Percentiles rank a stretch among this genome's conserved stretches.
Conservation (phyloP, 169 alveolate genomes). For the Plasmodium cynomolgi region DNA sequence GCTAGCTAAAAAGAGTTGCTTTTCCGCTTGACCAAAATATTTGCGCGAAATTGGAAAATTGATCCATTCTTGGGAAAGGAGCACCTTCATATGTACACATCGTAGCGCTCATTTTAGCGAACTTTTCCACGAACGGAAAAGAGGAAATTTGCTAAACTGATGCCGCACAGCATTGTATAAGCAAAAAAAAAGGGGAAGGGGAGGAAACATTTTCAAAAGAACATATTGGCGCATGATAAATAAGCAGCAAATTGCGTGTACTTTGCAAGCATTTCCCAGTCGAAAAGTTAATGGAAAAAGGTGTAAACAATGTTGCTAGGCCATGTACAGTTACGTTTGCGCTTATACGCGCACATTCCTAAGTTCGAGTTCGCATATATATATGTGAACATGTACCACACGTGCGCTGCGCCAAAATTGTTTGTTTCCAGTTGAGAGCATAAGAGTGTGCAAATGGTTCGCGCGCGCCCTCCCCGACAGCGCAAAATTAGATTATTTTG, state of each 20-base stretch:
- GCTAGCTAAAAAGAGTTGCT: slow-evolving; percentile 2
- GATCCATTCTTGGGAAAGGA: neutral
- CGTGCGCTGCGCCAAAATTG: neutral
- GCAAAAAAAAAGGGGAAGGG: slow-evolving; percentile 1
- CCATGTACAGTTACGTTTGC: neutral
- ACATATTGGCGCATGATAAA: slow-evolving; percentile 11
- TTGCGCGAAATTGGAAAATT: neutral
- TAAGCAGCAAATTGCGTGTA: slow-evolving; percentile 1
- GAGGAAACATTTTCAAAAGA: neutral
- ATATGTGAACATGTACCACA: neutral
- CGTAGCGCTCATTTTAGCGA: slow-evolving; percentile 8
- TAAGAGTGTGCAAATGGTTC: slow-evolving; percentile 46
- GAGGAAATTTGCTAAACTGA: neutral
- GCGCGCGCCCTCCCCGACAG: slow-evolving; percentile 8
- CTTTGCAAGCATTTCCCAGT: neutral
- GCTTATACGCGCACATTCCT: neutral
- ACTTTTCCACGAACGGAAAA: neutral
- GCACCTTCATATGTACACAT: neutral
- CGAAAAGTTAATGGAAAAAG: neutral
- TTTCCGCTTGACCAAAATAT: neutral
- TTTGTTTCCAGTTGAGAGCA: slow-evolving; percentile 25
- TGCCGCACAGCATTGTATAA: neutral
- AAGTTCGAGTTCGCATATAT: neutral
- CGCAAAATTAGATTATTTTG: slow-evolving; percentile 10
- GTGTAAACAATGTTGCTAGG: neutral